Evolutionary conservation across 345 rosid species (phyloP), one percentile per base, ranked within the genome.

Genomic region (Limnanthes douglasii): DNA sequence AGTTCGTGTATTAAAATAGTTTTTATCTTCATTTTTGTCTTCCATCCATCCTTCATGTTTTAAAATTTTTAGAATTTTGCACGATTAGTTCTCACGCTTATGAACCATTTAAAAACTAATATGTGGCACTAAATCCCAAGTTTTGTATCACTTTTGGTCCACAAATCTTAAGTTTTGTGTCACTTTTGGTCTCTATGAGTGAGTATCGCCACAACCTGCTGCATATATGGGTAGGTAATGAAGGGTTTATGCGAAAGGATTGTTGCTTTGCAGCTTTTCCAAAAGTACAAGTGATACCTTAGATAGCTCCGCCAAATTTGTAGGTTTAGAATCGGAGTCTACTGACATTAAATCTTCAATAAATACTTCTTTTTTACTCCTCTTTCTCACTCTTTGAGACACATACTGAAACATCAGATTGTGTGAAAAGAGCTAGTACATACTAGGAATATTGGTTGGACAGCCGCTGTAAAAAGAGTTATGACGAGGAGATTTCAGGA

Each of bases 401-500:
- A 10, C 43, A 56, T 48, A 49, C 62, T 39, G 74, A 67, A 36
- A 53, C 83, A 13, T 48, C 78, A 6, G 31, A 52, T 37, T 45
- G 61, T 36, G 70, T 61, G 26, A 66, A 62, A 48, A 70, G n/a
- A 60, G 51, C 48, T 48, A 45, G 50, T 43, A 27, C 62, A 50
- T 51, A 19, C 37, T 45, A 58, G 39, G 55, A 48, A 36, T 39
- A 60, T 69, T 79, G 84, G 66, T 36, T 84, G 95, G 98, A 45
- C 79, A 18, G 53, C 82, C 15, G 43, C 74, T 31, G 59, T 84
- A 51, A 90, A 65, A 64, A 80, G 58, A 61, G 68, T 62, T 30
- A n/a, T n/a, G n/a, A 64, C 84, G 48, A 76, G 75, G 74, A 68
- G 92, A 56, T 46, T 84, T 49, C 98, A 84, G 2, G 98, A 90